Conservation (phyloP, 768 basidiomycete species). For the Cyclocybe cylindracea region DNA sequence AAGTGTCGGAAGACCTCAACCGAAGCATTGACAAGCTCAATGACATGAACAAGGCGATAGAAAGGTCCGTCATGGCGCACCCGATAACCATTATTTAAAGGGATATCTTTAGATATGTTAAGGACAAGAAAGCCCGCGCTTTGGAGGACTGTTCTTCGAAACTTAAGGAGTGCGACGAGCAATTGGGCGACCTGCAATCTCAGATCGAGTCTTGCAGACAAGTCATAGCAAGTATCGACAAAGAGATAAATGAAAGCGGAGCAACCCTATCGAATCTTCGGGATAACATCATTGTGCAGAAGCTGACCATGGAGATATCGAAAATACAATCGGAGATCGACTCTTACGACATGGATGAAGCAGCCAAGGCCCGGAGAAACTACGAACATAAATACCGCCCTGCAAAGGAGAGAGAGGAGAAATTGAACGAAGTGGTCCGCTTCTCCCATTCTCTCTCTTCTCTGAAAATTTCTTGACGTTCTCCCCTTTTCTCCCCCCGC, state of each 20-base stretch:
- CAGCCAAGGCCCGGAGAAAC: slow-evolving; percentile 78
- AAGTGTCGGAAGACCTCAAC: slow-evolving; percentile 62
- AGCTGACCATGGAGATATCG: slow-evolving; percentile 64
- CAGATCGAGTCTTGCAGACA: slow-evolving; percentile 40
- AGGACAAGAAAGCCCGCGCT: slow-evolving; percentile 61
- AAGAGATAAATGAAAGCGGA: slow-evolving; percentile 77
- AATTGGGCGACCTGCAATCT: slow-evolving; percentile 35
- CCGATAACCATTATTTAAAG: not conserved
- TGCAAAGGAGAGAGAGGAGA: slow-evolving; percentile 72
- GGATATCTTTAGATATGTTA: slow-evolving; percentile 59
- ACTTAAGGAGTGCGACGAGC: slow-evolving; percentile 44
- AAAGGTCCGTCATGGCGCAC: slow-evolving; percentile 44
- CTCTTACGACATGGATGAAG: slow-evolving; percentile 79
- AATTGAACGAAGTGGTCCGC: slow-evolving; percentile 67
- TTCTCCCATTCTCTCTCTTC: slow-evolving; percentile 2
- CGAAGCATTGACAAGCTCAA: slow-evolving; percentile 63
- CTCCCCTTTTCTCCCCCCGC: not conserved
- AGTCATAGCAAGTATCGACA: slow-evolving; percentile 61
- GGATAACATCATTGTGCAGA: slow-evolving; percentile 82
- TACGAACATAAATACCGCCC: slow-evolving; percentile 80
- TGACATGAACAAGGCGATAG: slow-evolving; percentile 60
- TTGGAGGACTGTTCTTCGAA: slow-evolving; percentile 60
- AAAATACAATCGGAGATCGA: slow-evolving; percentile 72
- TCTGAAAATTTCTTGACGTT: not conserved
- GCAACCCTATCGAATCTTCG: slow-evolving; percentile 69